phyloP scores from a whole-genome alignment of 2,329 filamentous ascomycete species.

The Penicillium thymicola region DNA sequence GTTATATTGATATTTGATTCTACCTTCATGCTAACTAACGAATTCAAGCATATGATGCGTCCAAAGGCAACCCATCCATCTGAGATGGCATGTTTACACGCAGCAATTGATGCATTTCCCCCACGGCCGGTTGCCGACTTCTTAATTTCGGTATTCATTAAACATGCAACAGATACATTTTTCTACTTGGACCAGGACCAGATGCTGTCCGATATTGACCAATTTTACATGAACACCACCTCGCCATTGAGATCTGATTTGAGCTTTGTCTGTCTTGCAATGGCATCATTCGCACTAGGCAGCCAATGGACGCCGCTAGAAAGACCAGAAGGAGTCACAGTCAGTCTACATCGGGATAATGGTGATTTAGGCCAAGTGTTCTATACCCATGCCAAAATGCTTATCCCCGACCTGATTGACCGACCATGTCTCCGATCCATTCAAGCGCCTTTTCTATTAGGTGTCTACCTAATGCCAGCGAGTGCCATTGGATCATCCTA shows the following conservation, averaged over 20 bases:
- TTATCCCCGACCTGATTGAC: conserved; percentile 38
- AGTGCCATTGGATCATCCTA: conserved; percentile 35
- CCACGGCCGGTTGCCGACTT: conserved; percentile 17
- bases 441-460: conserved; percentile 34
- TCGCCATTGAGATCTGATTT: conserved; percentile 12
- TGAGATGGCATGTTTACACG: conserved; percentile 4
- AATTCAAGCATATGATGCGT: conserved; percentile 4
- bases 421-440: conserved; percentile 31
- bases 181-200: conserved; percentile 21
- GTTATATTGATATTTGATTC: not conserved
- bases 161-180: conserved; percentile 19
- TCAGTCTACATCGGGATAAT: conserved; percentile 1
- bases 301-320: conserved; percentile 37
- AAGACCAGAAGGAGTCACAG: conserved; percentile 16
- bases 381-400: conserved; percentile 26
- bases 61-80: conserved; percentile 7
- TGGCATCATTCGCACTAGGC: conserved; percentile 27
- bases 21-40: not conserved
- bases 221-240: conserved; percentile 9
- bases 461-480: conserved; percentile 37
- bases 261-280: conserved; percentile 16
- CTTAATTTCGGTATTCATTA: conserved; percentile 16
- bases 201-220: conserved; percentile 13
- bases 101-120: conserved; percentile 13
- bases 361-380: conserved; percentile 33